These are phyloP conservation scores for Ceratobasidium sp. DNA, from an alignment of 1,284 basidiomycete species.

Conservation along the genomic window DNA sequence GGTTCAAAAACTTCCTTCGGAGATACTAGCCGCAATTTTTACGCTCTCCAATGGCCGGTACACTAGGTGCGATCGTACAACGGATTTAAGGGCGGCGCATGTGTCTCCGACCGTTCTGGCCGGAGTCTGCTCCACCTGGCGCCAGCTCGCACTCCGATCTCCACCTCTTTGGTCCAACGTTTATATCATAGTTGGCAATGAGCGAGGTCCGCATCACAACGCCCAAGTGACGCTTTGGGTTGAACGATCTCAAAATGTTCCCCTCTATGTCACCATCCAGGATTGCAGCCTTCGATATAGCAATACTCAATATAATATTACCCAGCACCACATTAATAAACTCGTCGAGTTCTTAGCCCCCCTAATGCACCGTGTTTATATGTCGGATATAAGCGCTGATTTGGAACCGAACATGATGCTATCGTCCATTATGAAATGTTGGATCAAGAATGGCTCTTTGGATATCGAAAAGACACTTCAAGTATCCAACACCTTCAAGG, in stretches of 20 bases:
- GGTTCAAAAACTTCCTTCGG: background rate
- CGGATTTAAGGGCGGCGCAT: background rate
- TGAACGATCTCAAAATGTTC: background rate
- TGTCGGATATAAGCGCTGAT: background rate
- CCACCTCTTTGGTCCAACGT: too few species aligned
- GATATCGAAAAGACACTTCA: background rate
- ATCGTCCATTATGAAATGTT: background rate
- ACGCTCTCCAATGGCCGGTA: background rate
- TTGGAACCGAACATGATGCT: background rate
- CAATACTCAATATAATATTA: too few species aligned
- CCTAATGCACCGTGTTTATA: too few species aligned
- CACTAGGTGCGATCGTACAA: background rate
- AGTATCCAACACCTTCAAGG: background rate
- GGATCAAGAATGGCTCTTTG: background rate
- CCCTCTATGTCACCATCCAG: background rate
- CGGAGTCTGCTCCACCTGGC: background rate
- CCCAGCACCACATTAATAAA: background rate
- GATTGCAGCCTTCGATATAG: background rate
- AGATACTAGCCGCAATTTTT: background rate
- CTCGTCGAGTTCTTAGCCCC: background rate
- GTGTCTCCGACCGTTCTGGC: background rate
- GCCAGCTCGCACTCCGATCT: background rate
- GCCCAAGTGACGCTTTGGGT: too few species aligned
- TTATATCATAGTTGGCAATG: background rate
- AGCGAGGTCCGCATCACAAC: too few species aligned